These are phyloP conservation scores for Phaeoacremonium minimum DNA, from an alignment of 2,329 filamentous ascomycete genomes.

Conservation along the genomic window DNA sequence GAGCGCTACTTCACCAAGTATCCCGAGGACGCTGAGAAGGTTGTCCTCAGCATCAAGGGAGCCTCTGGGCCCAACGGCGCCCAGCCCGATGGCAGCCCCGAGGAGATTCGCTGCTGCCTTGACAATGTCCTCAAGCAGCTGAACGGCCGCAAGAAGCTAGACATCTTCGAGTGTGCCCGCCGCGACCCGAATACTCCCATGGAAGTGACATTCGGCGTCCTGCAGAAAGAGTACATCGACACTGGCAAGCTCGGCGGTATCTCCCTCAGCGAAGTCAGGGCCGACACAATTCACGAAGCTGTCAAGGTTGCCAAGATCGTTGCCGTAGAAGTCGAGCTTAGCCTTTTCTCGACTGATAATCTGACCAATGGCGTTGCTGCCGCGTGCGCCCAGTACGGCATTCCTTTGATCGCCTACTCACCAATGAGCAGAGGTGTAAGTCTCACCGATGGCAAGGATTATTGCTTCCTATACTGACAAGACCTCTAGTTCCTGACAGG, in stretches of 20 bases:
- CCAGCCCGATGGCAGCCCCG: slow-evolving; percentile 45
- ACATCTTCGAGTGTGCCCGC: slow-evolving; percentile 56
- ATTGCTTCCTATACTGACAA: too few relatives aligned
- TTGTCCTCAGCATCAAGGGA: slow-evolving; percentile 57
- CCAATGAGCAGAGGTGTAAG: slow-evolving; percentile 54
- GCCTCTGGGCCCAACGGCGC: slow-evolving; percentile 18
- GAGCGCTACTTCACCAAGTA: slow-evolving; percentile 58
- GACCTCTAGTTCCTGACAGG: slow-evolving; percentile 56
- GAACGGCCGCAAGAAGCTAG: slow-evolving; percentile 54
- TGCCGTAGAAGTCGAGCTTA: slow-evolving; percentile 51
- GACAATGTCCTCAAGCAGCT: slow-evolving; percentile 49
- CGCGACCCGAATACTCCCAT: slow-evolving; percentile 46
- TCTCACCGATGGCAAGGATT: neutral
- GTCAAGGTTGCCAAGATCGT: slow-evolving; percentile 37
- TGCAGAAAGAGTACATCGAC: slow-evolving; percentile 45
- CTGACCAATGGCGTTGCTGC: slow-evolving; percentile 46
- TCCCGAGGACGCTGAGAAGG: slow-evolving; percentile 57
- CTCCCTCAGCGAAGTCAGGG: slow-evolving; percentile 46
- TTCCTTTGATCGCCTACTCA: slow-evolving; percentile 52
- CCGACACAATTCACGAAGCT: slow-evolving; percentile 42
- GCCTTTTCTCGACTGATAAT: slow-evolving; percentile 42
- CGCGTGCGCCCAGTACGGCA: slow-evolving; percentile 44
- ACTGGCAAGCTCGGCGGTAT: slow-evolving; percentile 47
- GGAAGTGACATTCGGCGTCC: slow-evolving; percentile 34
- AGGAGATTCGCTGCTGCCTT: slow-evolving; percentile 50